These are phyloP conservation scores for Torulaspora pretoriensis DNA, from an alignment of 1,139 yeast species.

Conservation along the genomic window DNA sequence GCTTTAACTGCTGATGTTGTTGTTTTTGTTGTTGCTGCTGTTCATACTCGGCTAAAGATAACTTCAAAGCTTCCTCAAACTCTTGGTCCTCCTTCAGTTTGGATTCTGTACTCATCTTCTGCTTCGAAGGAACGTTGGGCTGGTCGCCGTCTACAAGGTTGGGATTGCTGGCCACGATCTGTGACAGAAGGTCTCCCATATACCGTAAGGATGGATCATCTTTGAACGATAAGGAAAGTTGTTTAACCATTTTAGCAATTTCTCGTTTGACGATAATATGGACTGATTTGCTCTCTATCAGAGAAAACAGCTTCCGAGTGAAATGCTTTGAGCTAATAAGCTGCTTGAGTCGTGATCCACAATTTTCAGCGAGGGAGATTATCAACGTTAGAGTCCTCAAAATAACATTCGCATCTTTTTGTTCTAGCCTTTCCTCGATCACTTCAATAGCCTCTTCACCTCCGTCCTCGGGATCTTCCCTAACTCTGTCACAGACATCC, in stretches of 20 bases:
- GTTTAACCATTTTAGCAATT: slow-evolving; percentile 64
- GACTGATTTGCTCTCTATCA: slow-evolving; percentile 53
- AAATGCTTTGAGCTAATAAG: slow-evolving; percentile 72
- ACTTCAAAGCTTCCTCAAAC: slow-evolving; percentile 67
- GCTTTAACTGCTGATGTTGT: background rate
- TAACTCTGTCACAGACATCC: slow-evolving; percentile 78
- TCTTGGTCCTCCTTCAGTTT: slow-evolving; percentile 71
- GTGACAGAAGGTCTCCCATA: slow-evolving; percentile 58
- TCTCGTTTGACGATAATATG: slow-evolving; percentile 66
- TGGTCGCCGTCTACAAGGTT: slow-evolving; percentile 40
- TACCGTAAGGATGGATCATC: slow-evolving; percentile 72
- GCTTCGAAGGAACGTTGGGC: slow-evolving; percentile 63
- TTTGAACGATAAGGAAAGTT: slow-evolving; percentile 53
- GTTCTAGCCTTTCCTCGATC: slow-evolving; percentile 51
- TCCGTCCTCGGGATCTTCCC: slow-evolving; percentile 63
- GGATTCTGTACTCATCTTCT: slow-evolving; percentile 46
- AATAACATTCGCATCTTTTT: slow-evolving; percentile 75
- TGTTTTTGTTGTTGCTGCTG: slow-evolving; percentile 23
- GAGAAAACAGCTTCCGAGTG: slow-evolving; percentile 51
- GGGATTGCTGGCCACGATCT: slow-evolving; percentile 42
- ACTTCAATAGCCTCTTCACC: slow-evolving; percentile 32
- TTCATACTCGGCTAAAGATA: slow-evolving; percentile 62
- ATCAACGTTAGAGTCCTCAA: slow-evolving; percentile 67
- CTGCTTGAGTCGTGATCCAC: slow-evolving; percentile 83
- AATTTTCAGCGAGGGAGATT: slow-evolving; percentile 81